These are phyloP conservation scores for Sordaria brevicollis DNA, from an alignment of 495 filamentous ascomycete genomes.

Conservation along the genomic window DNA sequence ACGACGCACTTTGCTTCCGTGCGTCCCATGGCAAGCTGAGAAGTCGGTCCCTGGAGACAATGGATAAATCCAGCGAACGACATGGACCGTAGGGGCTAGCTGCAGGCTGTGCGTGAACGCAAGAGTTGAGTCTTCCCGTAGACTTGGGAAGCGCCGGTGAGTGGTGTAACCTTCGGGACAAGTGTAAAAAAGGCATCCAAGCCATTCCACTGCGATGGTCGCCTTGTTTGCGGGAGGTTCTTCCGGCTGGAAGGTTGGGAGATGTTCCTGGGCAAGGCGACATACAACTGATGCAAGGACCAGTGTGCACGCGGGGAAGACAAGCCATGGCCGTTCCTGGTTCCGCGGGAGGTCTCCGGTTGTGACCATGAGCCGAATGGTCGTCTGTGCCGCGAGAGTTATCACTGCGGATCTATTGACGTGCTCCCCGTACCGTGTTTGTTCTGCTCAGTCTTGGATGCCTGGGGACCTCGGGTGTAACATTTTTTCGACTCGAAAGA, in stretches of 20 bases:
- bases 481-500: neutral
- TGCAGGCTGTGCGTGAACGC: neutral
- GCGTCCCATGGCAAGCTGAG: neutral
- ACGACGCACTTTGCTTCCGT: neutral
- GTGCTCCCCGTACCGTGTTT: neutral
- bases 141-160: neutral
- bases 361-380: neutral
- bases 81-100: neutral
- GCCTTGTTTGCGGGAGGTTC: neutral
- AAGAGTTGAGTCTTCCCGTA: neutral
- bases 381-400: neutral
- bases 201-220: neutral
- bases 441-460: neutral
- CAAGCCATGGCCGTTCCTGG: neutral
- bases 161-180: neutral
- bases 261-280: neutral
- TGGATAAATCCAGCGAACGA: neutral
- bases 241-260: neutral
- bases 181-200: neutral
- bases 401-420: neutral
- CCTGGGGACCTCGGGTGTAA: neutral
- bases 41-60: neutral
- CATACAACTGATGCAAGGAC: neutral
- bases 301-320: neutral
- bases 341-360: neutral